These are phyloP conservation scores for Phytophthora pseudosyringae DNA, from an alignment of 352 stramenopile genomes.

Conservation along the genomic window DNA sequence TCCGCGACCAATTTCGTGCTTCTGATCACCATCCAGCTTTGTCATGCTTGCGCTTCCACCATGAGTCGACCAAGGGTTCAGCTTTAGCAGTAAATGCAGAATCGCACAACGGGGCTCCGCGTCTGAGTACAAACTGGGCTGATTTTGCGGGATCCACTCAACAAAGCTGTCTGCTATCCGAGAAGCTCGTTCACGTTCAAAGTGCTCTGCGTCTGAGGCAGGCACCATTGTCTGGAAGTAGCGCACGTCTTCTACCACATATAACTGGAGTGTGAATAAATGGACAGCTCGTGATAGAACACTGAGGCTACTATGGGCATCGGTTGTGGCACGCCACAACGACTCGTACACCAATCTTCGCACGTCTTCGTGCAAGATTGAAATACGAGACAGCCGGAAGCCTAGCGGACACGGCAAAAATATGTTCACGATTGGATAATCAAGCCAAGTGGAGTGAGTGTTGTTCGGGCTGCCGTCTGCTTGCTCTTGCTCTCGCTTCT, in stretches of 20 bases:
- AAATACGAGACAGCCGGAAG: conserved; percentile 61
- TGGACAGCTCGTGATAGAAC: conserved; percentile 76
- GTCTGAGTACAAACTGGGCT: conserved; percentile 41
- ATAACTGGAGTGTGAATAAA: conserved; percentile 83
- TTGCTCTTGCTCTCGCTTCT: conserved; percentile 70
- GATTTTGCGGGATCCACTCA: conserved; percentile 58
- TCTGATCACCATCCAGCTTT: conserved; percentile 80
- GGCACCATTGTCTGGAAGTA: conserved; percentile 64
- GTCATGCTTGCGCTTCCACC: conserved; percentile 59
- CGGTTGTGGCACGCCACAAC: conserved; percentile 63
- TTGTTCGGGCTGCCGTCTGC: conserved; percentile 58
- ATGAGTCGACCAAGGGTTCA: conserved; percentile 77
- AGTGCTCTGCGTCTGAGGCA: conserved; percentile 46
- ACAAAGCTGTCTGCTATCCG: conserved; percentile 62
- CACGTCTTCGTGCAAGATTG: conserved; percentile 67
- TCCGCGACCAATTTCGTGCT: conserved; percentile 81
- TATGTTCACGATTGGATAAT: conserved; percentile 86
- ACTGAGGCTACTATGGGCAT: conserved; percentile 68
- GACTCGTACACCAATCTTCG: conserved; percentile 75
- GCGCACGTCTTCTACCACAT: conserved; percentile 79
- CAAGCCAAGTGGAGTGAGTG: conserved; percentile 81
- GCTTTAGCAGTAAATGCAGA: conserved; percentile 66
- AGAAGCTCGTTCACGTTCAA: conserved; percentile 53
- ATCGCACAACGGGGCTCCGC: conserved; percentile 46
- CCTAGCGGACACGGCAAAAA: conserved; percentile 72